Conservation (phyloP, 768 basidiomycete genomes). For the Calocera cornea region DNA sequence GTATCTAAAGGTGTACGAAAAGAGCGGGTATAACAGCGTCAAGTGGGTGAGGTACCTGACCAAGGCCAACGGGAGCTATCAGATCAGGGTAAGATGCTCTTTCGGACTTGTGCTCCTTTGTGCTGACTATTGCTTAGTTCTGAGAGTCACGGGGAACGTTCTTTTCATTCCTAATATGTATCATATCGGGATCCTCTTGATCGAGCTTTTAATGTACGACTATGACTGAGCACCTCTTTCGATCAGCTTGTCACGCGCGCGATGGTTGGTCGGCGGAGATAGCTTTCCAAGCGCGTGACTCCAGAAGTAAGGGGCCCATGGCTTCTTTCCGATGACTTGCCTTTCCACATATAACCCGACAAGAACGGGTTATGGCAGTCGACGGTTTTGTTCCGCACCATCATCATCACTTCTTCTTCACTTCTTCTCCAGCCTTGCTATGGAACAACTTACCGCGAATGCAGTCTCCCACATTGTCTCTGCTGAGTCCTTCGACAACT, state of each 20-base stretch:
- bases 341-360: no score
- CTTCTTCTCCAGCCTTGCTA: background rate
- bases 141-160: background rate
- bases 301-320: no score
- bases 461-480: background rate
- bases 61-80: constrained; percentile 86
- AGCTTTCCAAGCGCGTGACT: no score
- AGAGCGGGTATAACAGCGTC: constrained; percentile 82
- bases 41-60: constrained; percentile 95
- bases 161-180: background rate
- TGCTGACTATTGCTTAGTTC: background rate
- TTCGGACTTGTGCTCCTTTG: background rate
- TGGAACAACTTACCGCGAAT: background rate
- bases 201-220: no score
- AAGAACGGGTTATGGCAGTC: no score
- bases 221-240: no score
- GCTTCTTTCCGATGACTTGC: no score
- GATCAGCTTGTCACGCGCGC: no score
- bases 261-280: no score
- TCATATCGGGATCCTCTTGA: background rate
- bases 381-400: no score
- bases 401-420: no score
- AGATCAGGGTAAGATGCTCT: constrained; percentile 62
- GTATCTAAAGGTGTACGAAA: constrained; percentile 97
- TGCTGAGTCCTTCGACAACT: constrained; percentile 7